These are phyloP conservation scores for Microdochium nivale DNA, from an alignment of 2,329 filamentous ascomycete species.

Conservation along the genomic window DNA sequence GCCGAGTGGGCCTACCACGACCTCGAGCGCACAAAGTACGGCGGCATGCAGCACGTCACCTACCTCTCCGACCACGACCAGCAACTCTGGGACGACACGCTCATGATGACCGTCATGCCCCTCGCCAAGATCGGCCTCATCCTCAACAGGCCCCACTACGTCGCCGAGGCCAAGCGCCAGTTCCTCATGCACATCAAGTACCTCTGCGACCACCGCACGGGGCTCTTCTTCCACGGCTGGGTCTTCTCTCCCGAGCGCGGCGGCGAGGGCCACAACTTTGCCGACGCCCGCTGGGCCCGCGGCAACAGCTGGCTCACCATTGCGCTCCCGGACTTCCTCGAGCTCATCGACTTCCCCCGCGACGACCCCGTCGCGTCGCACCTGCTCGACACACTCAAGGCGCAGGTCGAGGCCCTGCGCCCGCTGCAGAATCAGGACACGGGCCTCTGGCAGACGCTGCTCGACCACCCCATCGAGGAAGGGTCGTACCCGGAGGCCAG, in stretches of 20 bases:
- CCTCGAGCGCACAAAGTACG: constrained; percentile 61
- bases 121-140: constrained; percentile 71
- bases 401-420: constrained; percentile 59
- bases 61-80: constrained; percentile 63
- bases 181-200: constrained; percentile 74
- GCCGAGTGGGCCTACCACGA: constrained; percentile 78
- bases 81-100: constrained; percentile 77
- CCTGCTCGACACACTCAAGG: constrained; percentile 54
- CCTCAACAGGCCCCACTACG: constrained; percentile 60
- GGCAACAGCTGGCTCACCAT: constrained; percentile 73
- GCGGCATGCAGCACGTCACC: constrained; percentile 68
- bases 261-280: constrained; percentile 56
- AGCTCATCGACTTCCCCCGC: constrained; percentile 54
- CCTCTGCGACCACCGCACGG: constrained; percentile 62
- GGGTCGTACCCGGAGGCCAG: constrained; percentile 71
- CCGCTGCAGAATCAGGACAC: constrained; percentile 45
- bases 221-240: constrained; percentile 78
- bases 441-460: constrained; percentile 67
- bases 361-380: constrained; percentile 55
- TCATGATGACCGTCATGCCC: constrained; percentile 83
- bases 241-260: constrained; percentile 61
- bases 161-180: constrained; percentile 70
- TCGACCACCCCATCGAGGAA: constrained; percentile 56
- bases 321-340: constrained; percentile 74
- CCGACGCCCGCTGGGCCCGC: constrained; percentile 46